These are phyloP conservation scores for Russula dissimulans DNA, from an alignment of 768 basidiomycete species.

Conservation along the genomic window DNA sequence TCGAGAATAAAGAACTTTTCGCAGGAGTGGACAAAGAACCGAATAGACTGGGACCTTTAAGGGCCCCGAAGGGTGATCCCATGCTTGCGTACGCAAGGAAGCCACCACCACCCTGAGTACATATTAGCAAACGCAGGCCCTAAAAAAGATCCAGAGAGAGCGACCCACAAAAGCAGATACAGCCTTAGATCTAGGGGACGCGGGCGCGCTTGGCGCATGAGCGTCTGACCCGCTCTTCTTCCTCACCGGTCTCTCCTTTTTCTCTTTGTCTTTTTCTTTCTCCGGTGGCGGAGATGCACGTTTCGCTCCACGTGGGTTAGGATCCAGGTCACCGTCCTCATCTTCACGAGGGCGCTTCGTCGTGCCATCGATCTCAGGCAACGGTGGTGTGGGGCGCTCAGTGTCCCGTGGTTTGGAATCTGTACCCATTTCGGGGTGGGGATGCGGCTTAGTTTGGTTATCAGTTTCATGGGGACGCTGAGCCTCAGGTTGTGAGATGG, in stretches of 20 bases:
- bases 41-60: slow-evolving; percentile 58
- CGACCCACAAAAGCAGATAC: slow-evolving; percentile 13
- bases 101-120: slow-evolving; percentile 32
- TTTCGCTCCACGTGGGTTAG: slow-evolving; percentile 36
- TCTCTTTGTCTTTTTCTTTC: slow-evolving; percentile 15
- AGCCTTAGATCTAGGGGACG: slow-evolving; percentile 12
- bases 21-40: slow-evolving; percentile 27
- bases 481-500: background rate
- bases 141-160: background rate
- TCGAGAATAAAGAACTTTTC: slow-evolving; percentile 23
- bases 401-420: slow-evolving; percentile 47
- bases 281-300: slow-evolving; percentile 52
- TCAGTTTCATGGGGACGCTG: background rate
- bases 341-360: slow-evolving; percentile 15
- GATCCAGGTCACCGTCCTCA: slow-evolving; percentile 9
- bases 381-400: slow-evolving; percentile 56
- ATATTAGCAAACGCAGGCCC: slow-evolving; percentile 6
- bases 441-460: slow-evolving; percentile 30
- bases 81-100: slow-evolving; percentile 76
- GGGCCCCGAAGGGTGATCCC: slow-evolving; percentile 62
- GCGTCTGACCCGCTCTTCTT: slow-evolving; percentile 14
- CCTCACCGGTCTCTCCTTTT: slow-evolving; percentile 5
- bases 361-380: slow-evolving; percentile 33
- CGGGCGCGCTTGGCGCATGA: background rate
- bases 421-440: slow-evolving; percentile 50